Base-by-base conservation (phyloP, 2,329 filamentous ascomycete genomes). In the Talaromyces verruculosus region DNA sequence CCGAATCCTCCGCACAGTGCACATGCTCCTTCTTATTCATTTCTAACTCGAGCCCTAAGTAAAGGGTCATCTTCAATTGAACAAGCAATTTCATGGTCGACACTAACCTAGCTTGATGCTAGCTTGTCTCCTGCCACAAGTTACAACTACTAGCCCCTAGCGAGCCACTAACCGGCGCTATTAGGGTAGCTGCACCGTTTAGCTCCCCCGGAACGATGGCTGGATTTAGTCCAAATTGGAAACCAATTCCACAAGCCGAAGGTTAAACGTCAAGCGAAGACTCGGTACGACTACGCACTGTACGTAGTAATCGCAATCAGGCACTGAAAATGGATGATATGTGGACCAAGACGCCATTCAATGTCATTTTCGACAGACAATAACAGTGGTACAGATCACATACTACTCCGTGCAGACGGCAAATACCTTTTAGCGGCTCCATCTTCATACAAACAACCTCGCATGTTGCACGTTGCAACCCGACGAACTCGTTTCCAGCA, bases 391-490 rank as follows among this genome's bases (percentile, higher is more conserved):
- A 62, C 39, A 19, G 30, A 53, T 41, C 45, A 62, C 45, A 28
- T n/a, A 30, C n/a, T 30, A 62, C 45, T 62, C 60, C 45, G 60
- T 53, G 60, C 60, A 33, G 30, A 39, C 47, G 33, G 45, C 28
- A 62, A n/a, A n/a, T 37, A 13, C 7, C n/a, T 41, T 28, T 62
- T 53, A 62, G 60, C 43, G 60, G 45, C 45, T 51, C 45, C 66
- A 75, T 72, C 5, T 10, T 13, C 53, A 25, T 39, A 39, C 19
- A 35, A 35, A 33, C 51, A 22, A 37, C 10, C 53, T 57, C 53
- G 30, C 53, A 39, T 57, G n/a, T n/a, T n/a, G 39, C 39, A 41
- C 39, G 8, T 53, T 35, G 51, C 51, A 19, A 5, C 51, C 51
- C 51, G 30, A 57, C 53, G 33, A 57, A 57, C 53, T 37, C 53